These are phyloP conservation scores for Rhynchosporium agropyri DNA, from an alignment of 2,329 filamentous ascomycete species.

Conservation along the genomic window DNA sequence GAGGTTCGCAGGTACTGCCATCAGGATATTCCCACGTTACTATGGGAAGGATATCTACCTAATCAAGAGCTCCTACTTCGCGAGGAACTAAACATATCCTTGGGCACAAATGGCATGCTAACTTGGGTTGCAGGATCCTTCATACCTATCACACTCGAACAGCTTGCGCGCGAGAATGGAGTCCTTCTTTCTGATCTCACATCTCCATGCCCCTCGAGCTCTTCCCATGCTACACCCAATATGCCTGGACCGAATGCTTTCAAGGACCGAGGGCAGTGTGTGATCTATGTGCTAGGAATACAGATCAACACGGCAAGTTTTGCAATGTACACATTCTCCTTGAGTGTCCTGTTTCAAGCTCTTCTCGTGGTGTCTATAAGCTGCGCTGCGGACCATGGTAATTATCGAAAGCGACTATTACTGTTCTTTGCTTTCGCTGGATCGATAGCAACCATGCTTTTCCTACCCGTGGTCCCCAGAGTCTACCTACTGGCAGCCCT, in stretches of 20 bases:
- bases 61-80: background rate
- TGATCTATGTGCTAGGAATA: constrained; percentile 78
- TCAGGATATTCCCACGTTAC: too few relatives aligned
- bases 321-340: constrained; percentile 97
- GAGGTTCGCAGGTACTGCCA: too few relatives aligned
- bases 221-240: constrained; percentile 31
- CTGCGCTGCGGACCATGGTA: constrained; percentile 91
- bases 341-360: constrained; percentile 87
- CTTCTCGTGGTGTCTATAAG: constrained; percentile 94
- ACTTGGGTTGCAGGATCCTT: constrained; percentile 70
- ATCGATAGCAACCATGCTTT: constrained; percentile 82
- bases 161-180: constrained; percentile 88
- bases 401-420: constrained; percentile 85
- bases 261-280: constrained; percentile 66
- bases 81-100: background rate
- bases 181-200: constrained; percentile 78
- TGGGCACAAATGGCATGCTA: constrained; percentile 15
- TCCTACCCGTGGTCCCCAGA: constrained; percentile 74
- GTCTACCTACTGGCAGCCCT: constrained; percentile 81
- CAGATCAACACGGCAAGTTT: constrained; percentile 96
- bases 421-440: constrained; percentile 83
- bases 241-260: constrained; percentile 32
- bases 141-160: constrained; percentile 93
- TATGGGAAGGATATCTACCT: too few relatives aligned
- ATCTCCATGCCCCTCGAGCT: constrained; percentile 65